Percentiles rank a stretch among this genome's conserved stretches.
These are phyloP conservation scores for Aureoboletus auriporus DNA, from an alignment of 768 basidiomycete species.

Conservation along the genomic window DNA sequence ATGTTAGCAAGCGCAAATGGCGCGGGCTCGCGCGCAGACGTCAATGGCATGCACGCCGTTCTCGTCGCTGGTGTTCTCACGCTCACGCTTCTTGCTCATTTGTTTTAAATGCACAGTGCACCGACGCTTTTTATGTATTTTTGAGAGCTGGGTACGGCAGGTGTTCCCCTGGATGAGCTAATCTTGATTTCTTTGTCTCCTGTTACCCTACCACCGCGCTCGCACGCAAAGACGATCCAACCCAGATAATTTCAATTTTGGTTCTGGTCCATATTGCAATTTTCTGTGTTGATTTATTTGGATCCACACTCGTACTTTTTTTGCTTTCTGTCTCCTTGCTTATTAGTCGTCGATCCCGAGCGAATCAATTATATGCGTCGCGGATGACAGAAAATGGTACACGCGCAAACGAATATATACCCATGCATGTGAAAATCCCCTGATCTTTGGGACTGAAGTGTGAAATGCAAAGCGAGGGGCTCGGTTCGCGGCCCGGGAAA, in stretches of 20 bases:
- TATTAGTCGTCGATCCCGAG: neutral
- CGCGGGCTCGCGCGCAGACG: slow-evolving; percentile 8
- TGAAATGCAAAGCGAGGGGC: neutral
- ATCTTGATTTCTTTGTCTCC: no score
- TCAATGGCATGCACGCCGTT: slow-evolving; percentile 10
- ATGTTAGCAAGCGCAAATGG: slow-evolving; percentile 38
- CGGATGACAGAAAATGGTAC: neutral
- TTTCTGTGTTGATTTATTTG: neutral
- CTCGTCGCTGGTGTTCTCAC: slow-evolving; percentile 11
- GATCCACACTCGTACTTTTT: neutral
- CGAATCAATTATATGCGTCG: neutral
- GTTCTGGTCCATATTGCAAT: neutral
- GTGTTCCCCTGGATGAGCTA: no score
- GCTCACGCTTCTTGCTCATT: slow-evolving; percentile 12
- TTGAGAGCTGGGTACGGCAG: neutral
- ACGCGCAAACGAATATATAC: no score
- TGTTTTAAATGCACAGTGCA: slow-evolving; percentile 12
- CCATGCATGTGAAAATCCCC: no score
- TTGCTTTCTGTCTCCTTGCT: neutral
- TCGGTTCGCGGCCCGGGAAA: neutral
- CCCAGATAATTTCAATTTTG: neutral
- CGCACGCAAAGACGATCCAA: neutral
- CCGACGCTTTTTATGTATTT: neutral
- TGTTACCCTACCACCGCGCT: no score
- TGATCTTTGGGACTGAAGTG: no score